Percentiles rank a stretch among this genome's conserved stretches.
phyloP scores from a whole-genome alignment of 2,329 filamentous ascomycete genomes.

The Acephala macrosclerotiorum region DNA sequence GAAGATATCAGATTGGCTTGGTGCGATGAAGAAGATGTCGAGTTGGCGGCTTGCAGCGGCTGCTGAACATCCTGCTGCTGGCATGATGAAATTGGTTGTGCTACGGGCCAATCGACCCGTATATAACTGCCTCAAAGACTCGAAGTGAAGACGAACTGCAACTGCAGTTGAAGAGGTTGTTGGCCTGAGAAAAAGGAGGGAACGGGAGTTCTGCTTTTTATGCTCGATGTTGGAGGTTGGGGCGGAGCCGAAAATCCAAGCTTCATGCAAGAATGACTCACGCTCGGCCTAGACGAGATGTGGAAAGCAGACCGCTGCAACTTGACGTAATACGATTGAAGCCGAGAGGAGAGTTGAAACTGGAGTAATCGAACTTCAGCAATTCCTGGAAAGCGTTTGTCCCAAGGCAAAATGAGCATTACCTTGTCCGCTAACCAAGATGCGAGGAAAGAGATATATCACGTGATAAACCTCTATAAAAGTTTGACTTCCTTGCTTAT shows the following conservation, averaged over 20 bases:
- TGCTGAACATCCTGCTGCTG: not conserved
- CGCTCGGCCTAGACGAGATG: not conserved
- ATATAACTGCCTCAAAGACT: not conserved
- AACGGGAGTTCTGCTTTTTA: not conserved
- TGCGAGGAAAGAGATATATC: no score
- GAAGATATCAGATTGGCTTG: not conserved
- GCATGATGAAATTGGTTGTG: conserved; percentile 2
- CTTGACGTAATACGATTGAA: not conserved
- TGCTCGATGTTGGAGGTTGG: not conserved
- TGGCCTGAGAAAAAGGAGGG: conserved; percentile 8
- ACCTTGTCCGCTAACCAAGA: no score
- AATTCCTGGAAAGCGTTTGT: no score
- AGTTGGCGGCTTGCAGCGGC: not conserved
- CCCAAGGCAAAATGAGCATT: no score
- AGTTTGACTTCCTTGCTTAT: no score
- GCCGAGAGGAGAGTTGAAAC: not conserved
- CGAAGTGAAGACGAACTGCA: not conserved
- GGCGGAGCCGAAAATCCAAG: not conserved
- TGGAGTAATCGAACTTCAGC: no score
- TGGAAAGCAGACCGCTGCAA: not conserved
- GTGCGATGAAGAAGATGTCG: not conserved
- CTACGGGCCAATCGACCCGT: conserved; percentile 12
- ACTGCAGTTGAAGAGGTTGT: conserved; percentile 3
- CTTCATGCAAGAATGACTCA: not conserved
- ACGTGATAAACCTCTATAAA: no score